These are phyloP conservation scores for Mariannaea sp. DNA, from an alignment of 2,329 filamentous ascomycete species.

Conservation along the genomic window DNA sequence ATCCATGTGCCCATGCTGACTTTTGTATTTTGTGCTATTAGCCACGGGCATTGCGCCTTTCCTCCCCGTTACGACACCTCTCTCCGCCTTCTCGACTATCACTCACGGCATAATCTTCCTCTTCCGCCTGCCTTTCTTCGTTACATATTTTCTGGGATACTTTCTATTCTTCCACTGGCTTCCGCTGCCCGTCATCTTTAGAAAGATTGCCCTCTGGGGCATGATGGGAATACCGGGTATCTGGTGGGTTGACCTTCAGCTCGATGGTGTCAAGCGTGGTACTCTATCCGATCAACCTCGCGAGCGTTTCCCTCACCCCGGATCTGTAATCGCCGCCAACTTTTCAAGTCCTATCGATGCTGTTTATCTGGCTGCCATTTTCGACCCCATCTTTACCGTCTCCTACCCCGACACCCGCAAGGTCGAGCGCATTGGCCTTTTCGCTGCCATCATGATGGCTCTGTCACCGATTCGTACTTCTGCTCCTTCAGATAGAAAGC, in stretches of 20 bases:
- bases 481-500: slow-evolving; percentile 50
- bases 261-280: slow-evolving; percentile 94
- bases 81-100: slow-evolving; percentile 65
- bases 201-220: slow-evolving; percentile 86
- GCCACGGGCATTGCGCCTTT: slow-evolving; percentile 97
- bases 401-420: slow-evolving; percentile 76
- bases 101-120: slow-evolving; percentile 75
- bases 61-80: slow-evolving; percentile 75
- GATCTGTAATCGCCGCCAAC: slow-evolving; percentile 84
- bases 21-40: slow-evolving; percentile 50
- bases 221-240: slow-evolving; percentile 88
- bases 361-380: slow-evolving; percentile 92
- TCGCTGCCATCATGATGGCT: slow-evolving; percentile 74
- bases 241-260: slow-evolving; percentile 98
- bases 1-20: slow-evolving; percentile 22
- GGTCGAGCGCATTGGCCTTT: slow-evolving; percentile 77
- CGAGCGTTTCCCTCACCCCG: slow-evolving; percentile 75
- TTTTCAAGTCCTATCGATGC: slow-evolving; percentile 93
- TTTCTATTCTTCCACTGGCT: slow-evolving; percentile 84
- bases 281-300: slow-evolving; percentile 76
- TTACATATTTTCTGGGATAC: slow-evolving; percentile 70
- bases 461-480: slow-evolving; percentile 63
- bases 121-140: slow-evolving; percentile 78
- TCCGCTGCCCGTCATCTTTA: slow-evolving; percentile 64
- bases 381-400: slow-evolving; percentile 91